Conservation (phyloP, 1,139 yeast species). For the Geotrichum phurueaensis region DNA sequence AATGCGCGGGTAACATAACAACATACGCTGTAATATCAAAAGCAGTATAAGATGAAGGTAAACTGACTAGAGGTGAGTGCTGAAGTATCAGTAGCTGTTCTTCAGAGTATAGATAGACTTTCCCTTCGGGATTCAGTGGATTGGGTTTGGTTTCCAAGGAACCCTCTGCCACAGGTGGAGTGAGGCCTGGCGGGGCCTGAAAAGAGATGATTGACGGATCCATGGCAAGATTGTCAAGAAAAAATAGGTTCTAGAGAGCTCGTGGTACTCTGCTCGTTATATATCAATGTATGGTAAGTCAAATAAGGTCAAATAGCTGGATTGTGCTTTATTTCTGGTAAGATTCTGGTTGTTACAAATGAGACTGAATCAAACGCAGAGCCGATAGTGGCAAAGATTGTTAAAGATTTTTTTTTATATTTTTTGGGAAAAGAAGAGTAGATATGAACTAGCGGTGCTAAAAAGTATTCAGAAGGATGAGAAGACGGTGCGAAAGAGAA, state of each 20-base stretch:
- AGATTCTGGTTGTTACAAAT: not conserved
- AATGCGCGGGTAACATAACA: constrained; percentile 3
- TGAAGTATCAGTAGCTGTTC: constrained; percentile 8
- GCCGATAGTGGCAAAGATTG: not conserved
- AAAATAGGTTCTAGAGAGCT: not conserved
- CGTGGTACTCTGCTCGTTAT: not conserved
- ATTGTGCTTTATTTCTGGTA: not conserved
- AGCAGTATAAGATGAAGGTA: constrained; percentile 8
- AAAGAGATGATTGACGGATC: constrained; percentile 19
- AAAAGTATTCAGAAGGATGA: not conserved
- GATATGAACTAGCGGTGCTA: not conserved
- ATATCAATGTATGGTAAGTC: not conserved
- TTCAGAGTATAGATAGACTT: constrained; percentile 6
- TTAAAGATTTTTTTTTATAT: too few relatives aligned
- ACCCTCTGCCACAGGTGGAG: not conserved
- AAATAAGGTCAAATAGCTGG: not conserved
- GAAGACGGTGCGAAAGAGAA: not conserved
- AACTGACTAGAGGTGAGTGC: constrained; percentile 11
- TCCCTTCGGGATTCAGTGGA: constrained; percentile 14
- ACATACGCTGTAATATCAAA: constrained; percentile 17
- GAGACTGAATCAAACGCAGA: not conserved
- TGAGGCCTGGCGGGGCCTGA: constrained; percentile 9
- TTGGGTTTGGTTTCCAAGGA: not conserved
- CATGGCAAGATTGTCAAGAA: not conserved
- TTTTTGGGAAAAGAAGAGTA: too few relatives aligned